These are phyloP conservation scores for Pleurotus tuoliensis DNA, from an alignment of 768 basidiomycete genomes.

Conservation along the genomic window DNA sequence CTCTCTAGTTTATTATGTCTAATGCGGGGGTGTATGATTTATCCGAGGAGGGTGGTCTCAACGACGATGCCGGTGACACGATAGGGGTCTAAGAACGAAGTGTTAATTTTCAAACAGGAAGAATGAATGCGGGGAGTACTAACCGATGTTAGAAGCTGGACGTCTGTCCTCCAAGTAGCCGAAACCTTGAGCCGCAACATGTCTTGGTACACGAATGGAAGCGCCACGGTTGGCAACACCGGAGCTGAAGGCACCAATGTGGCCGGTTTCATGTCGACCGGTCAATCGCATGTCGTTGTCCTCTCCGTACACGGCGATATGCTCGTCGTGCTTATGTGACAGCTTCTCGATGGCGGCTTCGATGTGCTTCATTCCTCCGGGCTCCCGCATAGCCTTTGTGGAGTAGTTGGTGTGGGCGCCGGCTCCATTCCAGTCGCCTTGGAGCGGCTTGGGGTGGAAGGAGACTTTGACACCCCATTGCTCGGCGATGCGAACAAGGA, in stretches of 20 bases:
- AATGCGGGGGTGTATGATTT: not conserved
- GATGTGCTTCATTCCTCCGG: constrained; percentile 89
- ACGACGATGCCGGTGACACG: constrained; percentile 87
- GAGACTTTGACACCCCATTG: constrained; percentile 98
- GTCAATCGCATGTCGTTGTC: constrained; percentile 97
- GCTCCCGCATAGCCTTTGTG: constrained; percentile 91
- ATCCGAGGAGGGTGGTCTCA: constrained; percentile 74
- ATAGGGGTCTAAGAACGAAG: constrained; percentile 70
- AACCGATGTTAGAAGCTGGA: constrained; percentile 97
- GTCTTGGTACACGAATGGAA: constrained; percentile 92
- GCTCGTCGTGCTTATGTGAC: constrained; percentile 84
- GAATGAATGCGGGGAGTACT: constrained; percentile 19
- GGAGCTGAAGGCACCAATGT: constrained; percentile 86
- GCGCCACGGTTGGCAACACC: constrained; percentile 98
- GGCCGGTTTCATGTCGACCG: constrained; percentile 96
- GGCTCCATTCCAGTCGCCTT: constrained; percentile 99
- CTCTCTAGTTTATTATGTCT: not conserved
- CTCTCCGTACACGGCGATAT: constrained; percentile 97
- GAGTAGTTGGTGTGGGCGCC: constrained; percentile 99
- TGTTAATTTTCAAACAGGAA: not conserved
- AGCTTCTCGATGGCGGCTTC: constrained; percentile 94
- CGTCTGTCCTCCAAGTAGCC: constrained; percentile 97
- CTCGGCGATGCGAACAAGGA: constrained; percentile 93
- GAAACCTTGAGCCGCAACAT: constrained; percentile 88
- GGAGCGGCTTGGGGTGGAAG: constrained; percentile 98